A percentile compares a stretch with the other conserved stretches of the same genome.
Conservation (phyloP, 129 eudicot species). For the Artemisia annua region DNA sequence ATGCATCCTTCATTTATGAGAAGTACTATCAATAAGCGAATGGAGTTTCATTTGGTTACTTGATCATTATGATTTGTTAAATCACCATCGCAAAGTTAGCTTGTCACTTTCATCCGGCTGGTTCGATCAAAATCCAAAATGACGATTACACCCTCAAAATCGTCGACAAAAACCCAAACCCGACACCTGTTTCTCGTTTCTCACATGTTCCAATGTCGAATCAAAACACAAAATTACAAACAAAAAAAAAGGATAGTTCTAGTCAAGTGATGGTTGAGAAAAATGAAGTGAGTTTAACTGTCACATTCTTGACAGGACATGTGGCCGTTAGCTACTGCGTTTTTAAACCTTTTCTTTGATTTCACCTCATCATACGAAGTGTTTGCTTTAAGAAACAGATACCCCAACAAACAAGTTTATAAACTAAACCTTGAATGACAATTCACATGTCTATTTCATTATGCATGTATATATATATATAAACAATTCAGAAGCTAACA, state of each 20-base stretch:
- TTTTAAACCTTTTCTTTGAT: slow-evolving; percentile 18
- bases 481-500: slow-evolving; percentile 37
- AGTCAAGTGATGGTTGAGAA: slow-evolving; percentile 14
- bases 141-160: slow-evolving; percentile 8
- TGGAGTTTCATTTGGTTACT: slow-evolving; percentile 7
- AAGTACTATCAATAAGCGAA: neutral
- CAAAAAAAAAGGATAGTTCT: neutral
- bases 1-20: neutral
- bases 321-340: slow-evolving; percentile 35
- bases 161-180: slow-evolving; percentile 10
- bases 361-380: slow-evolving; percentile 33
- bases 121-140: neutral
- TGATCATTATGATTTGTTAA: slow-evolving; percentile 13
- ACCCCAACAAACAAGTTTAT: slow-evolving; percentile 34
- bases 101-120: slow-evolving; percentile 4
- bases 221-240: slow-evolving; percentile 11
- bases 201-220: neutral
- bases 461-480: neutral
- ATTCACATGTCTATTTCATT: slow-evolving; percentile 13
- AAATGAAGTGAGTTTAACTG: slow-evolving; percentile 23
- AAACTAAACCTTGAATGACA: slow-evolving; percentile 20
- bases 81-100: slow-evolving; percentile 12
- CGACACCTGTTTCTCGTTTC: neutral
- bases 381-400: slow-evolving; percentile 76
- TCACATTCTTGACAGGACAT: slow-evolving; percentile 34